Conservation (phyloP, 495 filamentous ascomycete species). For the Friedmanniomyces simplex region DNA sequence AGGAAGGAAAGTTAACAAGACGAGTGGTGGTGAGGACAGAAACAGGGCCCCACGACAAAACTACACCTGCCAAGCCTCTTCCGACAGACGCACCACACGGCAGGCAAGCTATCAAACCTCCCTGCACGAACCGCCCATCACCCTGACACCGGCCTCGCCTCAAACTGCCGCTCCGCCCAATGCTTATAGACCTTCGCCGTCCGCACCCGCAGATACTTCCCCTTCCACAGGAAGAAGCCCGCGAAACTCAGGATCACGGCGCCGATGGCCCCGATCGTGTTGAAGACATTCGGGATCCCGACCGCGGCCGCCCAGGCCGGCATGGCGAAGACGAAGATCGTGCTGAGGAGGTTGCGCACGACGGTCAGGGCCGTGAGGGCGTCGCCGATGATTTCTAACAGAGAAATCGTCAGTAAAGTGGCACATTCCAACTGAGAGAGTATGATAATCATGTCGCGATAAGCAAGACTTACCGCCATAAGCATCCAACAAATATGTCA, state of each 20-base stretch:
- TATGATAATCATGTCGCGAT: too few species aligned
- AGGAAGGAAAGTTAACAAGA: too few species aligned
- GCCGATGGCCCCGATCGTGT: constrained; percentile 14
- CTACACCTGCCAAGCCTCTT: too few species aligned
- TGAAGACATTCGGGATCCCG: constrained; percentile 17
- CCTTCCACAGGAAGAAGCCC: constrained; percentile 11
- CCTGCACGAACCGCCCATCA: too few species aligned
- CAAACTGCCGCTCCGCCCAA: constrained; percentile 14
- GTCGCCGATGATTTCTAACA: constrained; percentile 17
- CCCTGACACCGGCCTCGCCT: constrained; percentile 9
- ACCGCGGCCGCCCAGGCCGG: constrained; percentile 10
- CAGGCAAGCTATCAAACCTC: too few species aligned
- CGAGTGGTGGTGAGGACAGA: too few species aligned
- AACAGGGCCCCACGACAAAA: too few species aligned
- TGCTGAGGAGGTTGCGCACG: constrained; percentile 9
- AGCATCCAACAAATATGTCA: constrained; percentile 15
- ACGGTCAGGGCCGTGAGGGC: constrained; percentile 10
- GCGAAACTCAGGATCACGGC: constrained; percentile 2
- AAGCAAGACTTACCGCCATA: constrained; percentile 14
- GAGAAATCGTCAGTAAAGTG: not conserved
- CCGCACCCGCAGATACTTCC: constrained; percentile 7
- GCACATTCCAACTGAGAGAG: too few species aligned
- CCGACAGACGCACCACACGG: too few species aligned
- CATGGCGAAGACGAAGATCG: constrained; percentile 20
- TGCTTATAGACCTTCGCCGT: constrained; percentile 15